Base-by-base conservation (phyloP, 1,284 basidiomycete genomes). In the Apiotrichum gamsii region DNA sequence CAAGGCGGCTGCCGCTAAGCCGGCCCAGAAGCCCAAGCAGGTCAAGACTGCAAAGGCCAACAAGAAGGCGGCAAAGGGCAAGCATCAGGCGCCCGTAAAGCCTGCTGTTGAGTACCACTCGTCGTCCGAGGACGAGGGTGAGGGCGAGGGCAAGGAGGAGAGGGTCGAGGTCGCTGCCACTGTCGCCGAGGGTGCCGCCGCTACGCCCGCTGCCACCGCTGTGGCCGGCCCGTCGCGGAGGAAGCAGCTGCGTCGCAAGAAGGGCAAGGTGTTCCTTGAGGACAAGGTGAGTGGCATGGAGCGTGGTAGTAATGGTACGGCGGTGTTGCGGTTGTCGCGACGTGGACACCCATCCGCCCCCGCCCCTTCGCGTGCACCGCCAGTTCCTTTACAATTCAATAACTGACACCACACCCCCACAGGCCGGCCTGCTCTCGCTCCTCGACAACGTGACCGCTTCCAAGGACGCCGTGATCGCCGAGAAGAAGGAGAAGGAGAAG, bases 231-330 rank as follows among this genome's bases (percentile, higher is more conserved):
- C 43, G n/a, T 8, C 34, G 4, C 6, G 18, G 29, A 24, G 4
- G 11, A 52, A 43, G 41, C 43, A 33, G 38, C 36, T 16, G 29
- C 39, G 31, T 30, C 35, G 64, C 5, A 64, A 62, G 15, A 70
- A 70, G 52, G 68, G 68, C 35, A 70, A 70, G 51, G 60, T 63
- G 31, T 70, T 70, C 52, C 49, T 70, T 9, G 68, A 70, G 43
- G 65, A 65, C 49, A 67, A 67, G 57, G 67, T 69, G 49, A 39
- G 67, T 45, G 38, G 13, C n/a, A 14, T 28, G 19, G 0, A 8
- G 25, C 13, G 29, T 16, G 23, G 13, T 11, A 25, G 15, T 8
- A n/a, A 8, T 5, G 36, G 21, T 10, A 28, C 10, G 5, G 36
- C 6, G 18, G 30, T 16, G 18, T 15, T 5, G 11, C 1, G 1